These are phyloP conservation scores for Phaeomoniella chlamydospora DNA, from an alignment of 2,329 filamentous ascomycete species.

Conservation along the genomic window DNA sequence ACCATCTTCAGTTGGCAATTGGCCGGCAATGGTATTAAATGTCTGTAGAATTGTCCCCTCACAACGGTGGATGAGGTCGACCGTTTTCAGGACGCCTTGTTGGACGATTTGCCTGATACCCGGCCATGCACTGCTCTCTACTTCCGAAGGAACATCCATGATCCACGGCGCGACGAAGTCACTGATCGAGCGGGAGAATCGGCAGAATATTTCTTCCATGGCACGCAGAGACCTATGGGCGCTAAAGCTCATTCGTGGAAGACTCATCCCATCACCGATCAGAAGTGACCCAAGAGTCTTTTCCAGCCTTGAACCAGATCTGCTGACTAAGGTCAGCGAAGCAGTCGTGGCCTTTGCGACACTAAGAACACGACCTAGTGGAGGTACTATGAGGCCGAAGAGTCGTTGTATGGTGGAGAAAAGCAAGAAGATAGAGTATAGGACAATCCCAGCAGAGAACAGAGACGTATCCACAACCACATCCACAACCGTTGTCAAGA, in stretches of 20 bases:
- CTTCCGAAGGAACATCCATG: not conserved
- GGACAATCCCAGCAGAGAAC: constrained; percentile 21
- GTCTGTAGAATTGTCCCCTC: not conserved
- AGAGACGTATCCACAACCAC: constrained; percentile 54
- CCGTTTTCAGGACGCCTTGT: not conserved
- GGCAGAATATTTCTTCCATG: constrained; percentile 33
- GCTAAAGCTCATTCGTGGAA: not conserved
- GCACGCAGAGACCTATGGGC: constrained; percentile 25
- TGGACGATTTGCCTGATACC: not conserved
- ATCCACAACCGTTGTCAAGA: constrained; percentile 61
- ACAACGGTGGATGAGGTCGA: not conserved
- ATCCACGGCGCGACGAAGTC: too few relatives aligned
- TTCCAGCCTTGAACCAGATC: constrained; percentile 10
- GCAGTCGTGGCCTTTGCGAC: constrained; percentile 6
- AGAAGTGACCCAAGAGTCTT: constrained; percentile 5
- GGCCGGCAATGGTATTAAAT: not conserved
- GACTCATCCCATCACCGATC: not conserved
- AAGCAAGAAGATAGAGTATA: constrained; percentile 29
- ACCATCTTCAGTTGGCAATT: not conserved
- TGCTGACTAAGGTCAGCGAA: constrained; percentile 8
- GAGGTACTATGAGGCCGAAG: constrained; percentile 8
- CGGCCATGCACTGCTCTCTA: not conserved
- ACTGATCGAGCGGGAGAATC: too few relatives aligned
- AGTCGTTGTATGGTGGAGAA: constrained; percentile 15
- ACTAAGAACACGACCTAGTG: constrained; percentile 5